Evolutionary conservation across 768 basidiomycete genomes (phyloP).

Genomic region (Tulasnella sp.): DNA sequence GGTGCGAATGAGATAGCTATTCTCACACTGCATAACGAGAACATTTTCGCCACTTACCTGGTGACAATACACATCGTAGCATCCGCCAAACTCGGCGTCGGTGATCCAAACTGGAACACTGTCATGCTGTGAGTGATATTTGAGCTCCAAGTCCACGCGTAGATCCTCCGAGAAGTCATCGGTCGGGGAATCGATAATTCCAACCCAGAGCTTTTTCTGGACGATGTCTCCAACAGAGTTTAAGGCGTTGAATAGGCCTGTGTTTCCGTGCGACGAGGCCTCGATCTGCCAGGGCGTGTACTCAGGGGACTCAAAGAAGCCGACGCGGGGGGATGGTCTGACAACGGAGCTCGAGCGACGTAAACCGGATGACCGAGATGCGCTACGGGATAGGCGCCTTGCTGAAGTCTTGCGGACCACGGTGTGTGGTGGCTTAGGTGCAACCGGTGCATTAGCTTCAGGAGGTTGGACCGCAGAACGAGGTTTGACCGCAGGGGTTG

Average conservation of each 20-base stretch:
- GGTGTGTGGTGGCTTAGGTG: background rate
- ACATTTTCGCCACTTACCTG: constrained; percentile 37
- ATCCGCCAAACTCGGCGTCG: constrained; percentile 56
- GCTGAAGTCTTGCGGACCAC: background rate
- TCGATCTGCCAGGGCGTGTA: constrained; percentile 37
- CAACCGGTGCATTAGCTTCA: background rate
- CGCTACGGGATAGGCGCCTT: constrained; percentile 28
- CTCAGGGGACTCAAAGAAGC: constrained; percentile 5
- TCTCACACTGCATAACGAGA: background rate
- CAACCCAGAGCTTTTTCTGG: constrained; percentile 49
- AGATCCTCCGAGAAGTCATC: constrained; percentile 51
- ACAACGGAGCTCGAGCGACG: constrained; percentile 32
- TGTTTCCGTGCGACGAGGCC: constrained; percentile 67
- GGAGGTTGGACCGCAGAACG: background rate
- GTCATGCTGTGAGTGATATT: constrained; percentile 33
- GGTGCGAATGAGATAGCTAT: background rate
- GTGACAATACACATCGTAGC: constrained; percentile 82
- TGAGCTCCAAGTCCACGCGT: constrained; percentile 43
- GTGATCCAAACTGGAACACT: constrained; percentile 61
- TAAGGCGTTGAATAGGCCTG: constrained; percentile 74
- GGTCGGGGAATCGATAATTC: constrained; percentile 62
- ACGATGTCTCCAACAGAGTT: constrained; percentile 47
- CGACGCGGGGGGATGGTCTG: constrained; percentile 20
- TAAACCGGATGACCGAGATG: constrained; percentile 43
- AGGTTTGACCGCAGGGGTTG: constrained; percentile 19